phyloP scores from a whole-genome alignment of 257 asterid species.

The Ocimum tenuiflorum region DNA sequence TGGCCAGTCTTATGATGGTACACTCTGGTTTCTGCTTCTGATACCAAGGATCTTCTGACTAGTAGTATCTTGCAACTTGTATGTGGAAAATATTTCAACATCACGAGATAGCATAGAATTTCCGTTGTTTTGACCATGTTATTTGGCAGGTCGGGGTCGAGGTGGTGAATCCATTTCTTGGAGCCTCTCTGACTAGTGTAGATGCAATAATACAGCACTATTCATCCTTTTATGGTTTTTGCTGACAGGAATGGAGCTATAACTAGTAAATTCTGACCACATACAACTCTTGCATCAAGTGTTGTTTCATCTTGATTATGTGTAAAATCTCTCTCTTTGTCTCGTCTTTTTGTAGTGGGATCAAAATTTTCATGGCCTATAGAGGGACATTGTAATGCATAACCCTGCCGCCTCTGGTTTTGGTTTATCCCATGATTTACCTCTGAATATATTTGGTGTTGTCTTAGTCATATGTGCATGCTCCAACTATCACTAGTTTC shows the following conservation, averaged over 20 bases:
- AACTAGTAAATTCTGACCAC: constrained; percentile 27
- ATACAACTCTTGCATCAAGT: constrained; percentile 21
- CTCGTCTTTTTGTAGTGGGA: constrained; percentile 20
- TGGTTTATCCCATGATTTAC: not conserved
- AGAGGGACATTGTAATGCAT: constrained; percentile 20
- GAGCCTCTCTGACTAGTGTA: constrained; percentile 28
- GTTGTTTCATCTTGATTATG: constrained; percentile 36
- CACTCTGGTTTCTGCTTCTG: not conserved
- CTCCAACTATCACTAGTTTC: too few relatives aligned
- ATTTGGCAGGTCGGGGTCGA: constrained; percentile 66
- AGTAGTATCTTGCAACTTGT: too few relatives aligned
- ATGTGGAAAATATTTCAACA: too few relatives aligned
- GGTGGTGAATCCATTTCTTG: constrained; percentile 52
- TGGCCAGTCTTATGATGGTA: not conserved
- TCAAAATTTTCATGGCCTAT: constrained; percentile 11
- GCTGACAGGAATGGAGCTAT: constrained; percentile 49
- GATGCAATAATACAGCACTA: constrained; percentile 43
- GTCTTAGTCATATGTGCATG: not conserved
- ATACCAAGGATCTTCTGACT: not conserved
- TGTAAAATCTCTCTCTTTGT: constrained; percentile 29
- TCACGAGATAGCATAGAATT: not conserved
- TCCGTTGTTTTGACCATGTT: not conserved
- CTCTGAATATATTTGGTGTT: not conserved
- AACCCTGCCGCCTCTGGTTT: not conserved
- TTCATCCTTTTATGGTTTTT: constrained; percentile 37